Conservation (phyloP, 2,329 filamentous ascomycete species). For the Amauroascus verrucosus region DNA sequence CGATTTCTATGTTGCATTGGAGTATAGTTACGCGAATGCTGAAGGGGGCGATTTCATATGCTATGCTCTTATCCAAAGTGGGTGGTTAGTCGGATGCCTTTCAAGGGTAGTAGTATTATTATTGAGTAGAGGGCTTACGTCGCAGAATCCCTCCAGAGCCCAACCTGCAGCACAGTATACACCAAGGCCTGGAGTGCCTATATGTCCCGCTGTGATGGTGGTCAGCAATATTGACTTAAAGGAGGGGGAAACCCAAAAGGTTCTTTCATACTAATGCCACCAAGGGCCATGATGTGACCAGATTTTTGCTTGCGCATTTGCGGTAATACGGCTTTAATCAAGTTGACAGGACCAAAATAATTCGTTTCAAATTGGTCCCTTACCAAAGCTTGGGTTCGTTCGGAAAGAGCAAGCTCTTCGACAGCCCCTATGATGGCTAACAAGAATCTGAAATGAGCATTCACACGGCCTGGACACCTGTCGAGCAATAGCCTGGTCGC, state of each 20-base stretch:
- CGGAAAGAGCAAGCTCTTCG: conserved; percentile 71
- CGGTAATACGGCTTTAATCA: conserved; percentile 80
- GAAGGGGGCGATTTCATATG: conserved; percentile 93
- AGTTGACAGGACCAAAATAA: conserved; percentile 92
- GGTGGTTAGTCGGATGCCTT: neutral
- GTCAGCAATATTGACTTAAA: neutral
- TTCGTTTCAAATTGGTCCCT: conserved; percentile 88
- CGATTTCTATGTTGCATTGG: conserved; percentile 88
- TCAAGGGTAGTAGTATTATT: no score
- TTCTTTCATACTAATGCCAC: conserved; percentile 56
- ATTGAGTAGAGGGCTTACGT: conserved; percentile 41
- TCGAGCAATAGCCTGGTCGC: conserved; percentile 11
- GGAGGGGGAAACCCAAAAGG: no score
- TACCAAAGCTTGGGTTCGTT: conserved; percentile 64
- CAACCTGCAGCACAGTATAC: conserved; percentile 89
- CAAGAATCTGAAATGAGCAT: conserved; percentile 14
- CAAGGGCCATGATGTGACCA: conserved; percentile 82
- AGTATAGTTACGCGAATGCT: conserved; percentile 94
- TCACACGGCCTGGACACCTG: neutral
- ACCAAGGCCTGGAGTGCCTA: conserved; percentile 81
- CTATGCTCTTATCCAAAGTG: conserved; percentile 50
- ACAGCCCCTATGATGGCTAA: conserved; percentile 77
- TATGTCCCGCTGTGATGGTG: conserved; percentile 56
- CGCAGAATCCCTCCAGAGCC: conserved; percentile 92
- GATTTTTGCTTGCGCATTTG: conserved; percentile 67